Evolutionary conservation across 2,329 filamentous ascomycete genomes (phyloP), one percentile per base, ranked within the genome.

Genomic region (Colletotrichum sp.): DNA sequence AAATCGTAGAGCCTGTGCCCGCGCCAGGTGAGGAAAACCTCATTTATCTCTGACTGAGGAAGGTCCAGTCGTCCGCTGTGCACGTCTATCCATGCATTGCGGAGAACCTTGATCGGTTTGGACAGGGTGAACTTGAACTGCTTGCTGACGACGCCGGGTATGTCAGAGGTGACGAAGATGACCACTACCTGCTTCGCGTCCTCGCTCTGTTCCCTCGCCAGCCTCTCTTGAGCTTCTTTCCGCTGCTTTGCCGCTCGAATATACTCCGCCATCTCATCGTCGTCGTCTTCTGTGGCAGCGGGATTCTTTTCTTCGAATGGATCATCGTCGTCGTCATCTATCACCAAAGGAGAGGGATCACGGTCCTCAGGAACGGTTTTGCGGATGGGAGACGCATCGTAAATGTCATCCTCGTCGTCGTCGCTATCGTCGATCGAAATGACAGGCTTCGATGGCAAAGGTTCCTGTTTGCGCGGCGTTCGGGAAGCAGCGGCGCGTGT

Each of bases 11-110:
- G 85, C 75, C 92, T 91, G 74, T 91, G 91, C 30, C 91, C 90
- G 77, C 93, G 93, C 93, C 95, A 98, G 0, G 95, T 97, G 71
- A 99, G 89, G 80, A 97, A 94, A 21, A 98, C 86, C 1, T 88
- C 86, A 6, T 89, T 85, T 3, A 88, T 84, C 28, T 89, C 82
- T 4, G 89, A 86, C 4, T 83, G 79, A 4, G 83, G 78, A 9
- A 88, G 80, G 12, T 79, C 39, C 8, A 83, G 67, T 2, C 83
- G 82, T 4, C 86, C 84, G 3, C 83, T 83, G 81, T 96, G 93
- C 70, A 89, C 88, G 15, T 87, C 85, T 79, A 94, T 91, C 95
- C 95, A 98, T 15, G 90, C 91, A 49, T 91, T 83, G 57, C 93
- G 90, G 8, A 96, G 91, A 72, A 94, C 87, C 76, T 90, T 90